phyloP scores from a whole-genome alignment of 352 stramenopile genomes.

The Phytopythium aichiense region DNA sequence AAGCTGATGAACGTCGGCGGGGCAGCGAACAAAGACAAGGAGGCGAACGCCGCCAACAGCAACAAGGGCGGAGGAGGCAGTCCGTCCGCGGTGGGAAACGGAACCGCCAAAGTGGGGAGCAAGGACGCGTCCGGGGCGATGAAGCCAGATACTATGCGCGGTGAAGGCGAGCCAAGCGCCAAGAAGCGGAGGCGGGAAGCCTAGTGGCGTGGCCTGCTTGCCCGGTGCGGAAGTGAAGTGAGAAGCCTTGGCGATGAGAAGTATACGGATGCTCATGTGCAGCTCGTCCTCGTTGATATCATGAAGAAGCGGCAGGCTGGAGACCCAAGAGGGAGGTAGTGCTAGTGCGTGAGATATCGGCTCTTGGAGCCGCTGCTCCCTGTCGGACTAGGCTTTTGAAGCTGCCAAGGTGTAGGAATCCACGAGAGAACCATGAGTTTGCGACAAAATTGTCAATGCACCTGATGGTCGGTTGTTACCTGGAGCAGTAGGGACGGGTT shows the following conservation, averaged over 20 bases:
- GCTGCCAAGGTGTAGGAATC: conserved; percentile 16
- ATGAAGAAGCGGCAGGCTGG: conserved; percentile 22
- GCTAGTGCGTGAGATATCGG: conserved; percentile 62
- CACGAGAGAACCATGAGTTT: conserved; percentile 2
- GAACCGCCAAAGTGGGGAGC: neutral
- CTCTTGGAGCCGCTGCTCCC: conserved; percentile 32
- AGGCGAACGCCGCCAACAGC: conserved; percentile 16
- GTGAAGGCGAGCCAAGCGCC: conserved; percentile 1
- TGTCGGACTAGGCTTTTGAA: conserved; percentile 55
- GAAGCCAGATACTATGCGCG: neutral
- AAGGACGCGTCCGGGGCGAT: neutral
- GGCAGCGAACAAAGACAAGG: conserved; percentile 35
- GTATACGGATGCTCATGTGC: neutral
- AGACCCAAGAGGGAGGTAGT: conserved; percentile 3
- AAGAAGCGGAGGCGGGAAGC: conserved; percentile 6
- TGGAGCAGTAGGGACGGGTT: conserved; percentile 92
- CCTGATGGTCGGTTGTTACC: conserved; percentile 29
- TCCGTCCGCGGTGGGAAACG: conserved; percentile 15
- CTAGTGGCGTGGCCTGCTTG: neutral
- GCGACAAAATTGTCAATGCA: too few species aligned
- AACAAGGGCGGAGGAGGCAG: conserved; percentile 10
- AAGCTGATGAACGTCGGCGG: conserved; percentile 56
- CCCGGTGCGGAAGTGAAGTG: conserved; percentile 11
- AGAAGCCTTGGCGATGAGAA: neutral
- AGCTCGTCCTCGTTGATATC: conserved; percentile 11